These are phyloP conservation scores for Hypoxylon intermedium DNA, from an alignment of 495 filamentous ascomycete species.

Conservation along the genomic window DNA sequence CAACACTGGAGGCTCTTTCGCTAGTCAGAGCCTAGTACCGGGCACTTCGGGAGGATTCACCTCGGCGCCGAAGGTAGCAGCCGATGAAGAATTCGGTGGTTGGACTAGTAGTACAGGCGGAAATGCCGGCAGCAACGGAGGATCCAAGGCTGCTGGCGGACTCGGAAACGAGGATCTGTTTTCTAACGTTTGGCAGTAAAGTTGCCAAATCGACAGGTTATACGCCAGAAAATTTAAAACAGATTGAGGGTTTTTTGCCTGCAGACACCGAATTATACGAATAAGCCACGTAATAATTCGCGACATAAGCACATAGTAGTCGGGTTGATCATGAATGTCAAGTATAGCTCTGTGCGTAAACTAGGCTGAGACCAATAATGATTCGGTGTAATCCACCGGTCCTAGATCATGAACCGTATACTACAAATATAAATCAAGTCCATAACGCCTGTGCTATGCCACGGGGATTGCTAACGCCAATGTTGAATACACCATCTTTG, in stretches of 20 bases:
- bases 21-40: constrained; percentile 62
- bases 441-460: constrained; percentile 38
- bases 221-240: background rate
- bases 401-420: constrained; percentile 5
- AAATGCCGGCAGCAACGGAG: constrained; percentile 43
- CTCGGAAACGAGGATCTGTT: constrained; percentile 86
- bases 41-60: constrained; percentile 58
- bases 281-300: background rate
- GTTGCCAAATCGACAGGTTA: background rate
- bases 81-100: constrained; percentile 92
- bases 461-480: constrained; percentile 11
- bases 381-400: constrained; percentile 8
- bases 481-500: constrained; percentile 6
- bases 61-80: constrained; percentile 68
- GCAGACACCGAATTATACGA: constrained; percentile 5
- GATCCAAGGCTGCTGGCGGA: constrained; percentile 53
- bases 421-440: constrained; percentile 7
- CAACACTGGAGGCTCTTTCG: constrained; percentile 59
- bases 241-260: background rate
- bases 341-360: too few relatives aligned
- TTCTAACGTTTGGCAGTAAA: constrained; percentile 89
- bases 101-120: constrained; percentile 75
- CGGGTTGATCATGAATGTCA: background rate
- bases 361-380: constrained; percentile 8
- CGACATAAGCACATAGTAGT: background rate